A percentile compares a stretch with the other conserved stretches of the same genome.
Conservation (phyloP, 768 basidiomycete genomes). For the Russula lepida region DNA sequence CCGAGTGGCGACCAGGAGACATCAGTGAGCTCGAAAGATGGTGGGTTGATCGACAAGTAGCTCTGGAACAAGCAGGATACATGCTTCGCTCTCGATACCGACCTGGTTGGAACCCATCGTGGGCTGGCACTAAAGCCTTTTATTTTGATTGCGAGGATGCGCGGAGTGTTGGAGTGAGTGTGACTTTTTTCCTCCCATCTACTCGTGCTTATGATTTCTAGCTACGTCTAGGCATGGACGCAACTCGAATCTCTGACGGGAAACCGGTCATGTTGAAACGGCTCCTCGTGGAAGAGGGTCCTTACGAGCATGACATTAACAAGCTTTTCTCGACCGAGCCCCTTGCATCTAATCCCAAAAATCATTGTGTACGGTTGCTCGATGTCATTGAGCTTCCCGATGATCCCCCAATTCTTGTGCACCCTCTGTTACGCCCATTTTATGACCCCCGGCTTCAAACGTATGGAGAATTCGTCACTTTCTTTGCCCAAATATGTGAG, state of each 20-base stretch:
- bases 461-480: slow-evolving; percentile 31
- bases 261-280: slow-evolving; percentile 10
- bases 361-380: slow-evolving; percentile 24
- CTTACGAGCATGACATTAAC: slow-evolving; percentile 10
- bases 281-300: not conserved
- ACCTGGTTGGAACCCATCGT: slow-evolving; percentile 10
- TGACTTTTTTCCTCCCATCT: not conserved
- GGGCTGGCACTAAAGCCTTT: not conserved
- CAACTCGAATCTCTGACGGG: slow-evolving; percentile 8
- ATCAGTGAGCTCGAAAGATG: not conserved
- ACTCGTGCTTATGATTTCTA: not conserved
- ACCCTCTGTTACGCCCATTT: slow-evolving; percentile 27
- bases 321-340: slow-evolving; percentile 14
- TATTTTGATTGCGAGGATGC: not conserved
- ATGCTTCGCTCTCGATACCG: slow-evolving; percentile 13
- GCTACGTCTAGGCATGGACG: slow-evolving; percentile 10
- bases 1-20: not conserved
- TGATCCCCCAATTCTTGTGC: slow-evolving; percentile 25
- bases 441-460: slow-evolving; percentile 29
- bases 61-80: not conserved
- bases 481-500: slow-evolving; percentile 31
- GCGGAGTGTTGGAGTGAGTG: not conserved
- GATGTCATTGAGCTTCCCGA: slow-evolving; percentile 23
- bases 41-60: not conserved
- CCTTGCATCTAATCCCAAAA: slow-evolving; percentile 23